Conservation (phyloP, 2,329 filamentous ascomycete genomes). For the Fusarium nematophilum region DNA sequence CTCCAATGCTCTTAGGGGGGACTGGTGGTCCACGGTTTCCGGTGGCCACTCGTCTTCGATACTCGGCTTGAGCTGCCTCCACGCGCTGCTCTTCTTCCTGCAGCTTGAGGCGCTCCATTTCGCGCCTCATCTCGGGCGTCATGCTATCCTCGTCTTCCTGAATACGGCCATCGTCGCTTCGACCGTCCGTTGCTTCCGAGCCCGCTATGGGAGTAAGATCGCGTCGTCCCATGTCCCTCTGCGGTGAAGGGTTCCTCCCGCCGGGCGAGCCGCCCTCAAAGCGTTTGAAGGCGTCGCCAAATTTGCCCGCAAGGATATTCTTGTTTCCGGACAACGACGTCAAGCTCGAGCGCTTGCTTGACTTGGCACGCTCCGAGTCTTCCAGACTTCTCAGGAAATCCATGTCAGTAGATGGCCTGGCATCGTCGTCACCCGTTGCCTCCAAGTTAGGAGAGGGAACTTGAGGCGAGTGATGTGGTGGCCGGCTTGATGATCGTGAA, state of each 20-base stretch:
- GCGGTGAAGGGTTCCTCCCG: slow-evolving; percentile 61
- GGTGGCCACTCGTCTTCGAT: slow-evolving; percentile 77
- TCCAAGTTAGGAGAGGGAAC: slow-evolving; percentile 56
- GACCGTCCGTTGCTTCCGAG: slow-evolving; percentile 72
- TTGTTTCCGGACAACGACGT: slow-evolving; percentile 80
- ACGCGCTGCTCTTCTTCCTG: slow-evolving; percentile 92
- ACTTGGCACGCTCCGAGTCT: slow-evolving; percentile 62
- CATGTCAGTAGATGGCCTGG: slow-evolving; percentile 72
- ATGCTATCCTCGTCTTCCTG: slow-evolving; percentile 74
- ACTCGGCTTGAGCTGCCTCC: slow-evolving; percentile 88
- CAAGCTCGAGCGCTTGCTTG: slow-evolving; percentile 78
- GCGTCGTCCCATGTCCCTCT: slow-evolving; percentile 60
- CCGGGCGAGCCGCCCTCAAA: slow-evolving; percentile 73
- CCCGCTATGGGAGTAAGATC: slow-evolving; percentile 78
- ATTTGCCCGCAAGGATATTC: slow-evolving; percentile 85
- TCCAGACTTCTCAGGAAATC: slow-evolving; percentile 86
- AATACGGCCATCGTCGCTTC: slow-evolving; percentile 72
- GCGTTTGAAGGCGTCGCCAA: slow-evolving; percentile 92
- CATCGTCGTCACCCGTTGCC: slow-evolving; percentile 44
- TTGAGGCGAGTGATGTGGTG: slow-evolving; percentile 40
- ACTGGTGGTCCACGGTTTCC: slow-evolving; percentile 53
- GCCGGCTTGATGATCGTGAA: slow-evolving; percentile 52
- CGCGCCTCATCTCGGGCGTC: slow-evolving; percentile 88
- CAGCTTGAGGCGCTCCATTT: slow-evolving; percentile 84
- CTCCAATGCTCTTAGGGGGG: slow-evolving; percentile 67